These are phyloP conservation scores for Nakazawaea wyomingensis DNA, from an alignment of 805 yeast species.

Conservation along the genomic window DNA sequence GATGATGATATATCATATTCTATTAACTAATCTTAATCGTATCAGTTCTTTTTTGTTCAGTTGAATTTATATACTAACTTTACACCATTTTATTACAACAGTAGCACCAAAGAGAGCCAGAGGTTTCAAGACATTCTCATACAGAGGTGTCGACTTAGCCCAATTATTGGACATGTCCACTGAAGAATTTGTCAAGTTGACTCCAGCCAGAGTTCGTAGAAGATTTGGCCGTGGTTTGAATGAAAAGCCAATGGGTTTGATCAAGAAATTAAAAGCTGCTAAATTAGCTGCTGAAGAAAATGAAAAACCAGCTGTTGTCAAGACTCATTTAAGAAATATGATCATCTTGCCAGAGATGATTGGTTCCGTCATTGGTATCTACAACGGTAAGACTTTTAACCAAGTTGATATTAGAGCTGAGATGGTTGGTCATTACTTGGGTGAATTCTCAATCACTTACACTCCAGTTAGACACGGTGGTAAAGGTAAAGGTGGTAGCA, in stretches of 20 bases:
- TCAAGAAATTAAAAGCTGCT: conserved; percentile 97
- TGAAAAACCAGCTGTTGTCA: conserved; percentile 97
- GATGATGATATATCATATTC: no score
- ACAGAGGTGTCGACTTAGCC: conserved; percentile 97
- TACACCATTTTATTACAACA: conserved; percentile 22
- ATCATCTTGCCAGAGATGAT: conserved; percentile 99
- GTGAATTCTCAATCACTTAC: conserved; percentile 99
- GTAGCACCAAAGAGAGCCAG: conserved; percentile 65
- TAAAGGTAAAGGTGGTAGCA: conserved; percentile 61
- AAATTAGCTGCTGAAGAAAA: conserved; percentile 83
- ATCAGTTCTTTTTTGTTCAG: no score
- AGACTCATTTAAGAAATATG: conserved; percentile 99
- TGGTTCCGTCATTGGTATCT: conserved; percentile 97
- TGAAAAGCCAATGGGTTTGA: conserved; percentile 90
- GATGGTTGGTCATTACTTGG: conserved; percentile 99
- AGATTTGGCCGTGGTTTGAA: conserved; percentile 98
- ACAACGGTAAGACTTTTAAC: conserved; percentile 99
- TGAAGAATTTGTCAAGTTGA: conserved; percentile 95
- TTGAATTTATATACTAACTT: neutral
- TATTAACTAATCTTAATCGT: no score
- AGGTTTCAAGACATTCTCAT: conserved; percentile 93
- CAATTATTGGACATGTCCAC: conserved; percentile 90
- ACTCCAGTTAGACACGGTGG: conserved; percentile 99
- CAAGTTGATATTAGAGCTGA: conserved; percentile 98
- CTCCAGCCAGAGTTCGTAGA: conserved; percentile 99